Percentiles rank a stretch among this genome's conserved stretches.
These are phyloP conservation scores for Hypoxylon subgilvum DNA, from an alignment of 495 filamentous ascomycete genomes.

Conservation along the genomic window DNA sequence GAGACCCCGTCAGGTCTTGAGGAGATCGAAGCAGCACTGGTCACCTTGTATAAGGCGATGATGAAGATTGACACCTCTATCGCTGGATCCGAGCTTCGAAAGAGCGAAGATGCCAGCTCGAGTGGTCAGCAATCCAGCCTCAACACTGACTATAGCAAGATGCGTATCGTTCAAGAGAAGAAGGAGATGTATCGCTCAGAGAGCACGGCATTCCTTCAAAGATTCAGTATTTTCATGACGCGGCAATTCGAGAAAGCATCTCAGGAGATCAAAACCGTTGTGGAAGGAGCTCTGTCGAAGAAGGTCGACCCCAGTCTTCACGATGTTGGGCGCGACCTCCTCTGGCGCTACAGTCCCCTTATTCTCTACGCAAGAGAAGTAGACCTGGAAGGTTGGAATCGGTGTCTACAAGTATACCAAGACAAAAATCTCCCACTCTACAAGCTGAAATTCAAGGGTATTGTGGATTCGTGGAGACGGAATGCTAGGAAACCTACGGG, in stretches of 20 bases:
- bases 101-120: constrained; percentile 51
- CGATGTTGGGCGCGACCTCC: constrained; percentile 56
- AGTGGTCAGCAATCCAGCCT: constrained; percentile 62
- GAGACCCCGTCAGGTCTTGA: constrained; percentile 72
- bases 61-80: constrained; percentile 86
- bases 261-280: constrained; percentile 64
- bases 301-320: constrained; percentile 61
- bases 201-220: constrained; percentile 71
- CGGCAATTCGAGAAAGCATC: constrained; percentile 78
- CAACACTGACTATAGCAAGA: constrained; percentile 82
- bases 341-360: constrained; percentile 86
- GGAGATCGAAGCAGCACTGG: constrained; percentile 74
- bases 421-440: constrained; percentile 75
- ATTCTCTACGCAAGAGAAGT: constrained; percentile 86
- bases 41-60: constrained; percentile 93
- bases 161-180: constrained; percentile 92
- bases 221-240: constrained; percentile 80
- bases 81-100: constrained; percentile 59
- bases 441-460: constrained; percentile 80
- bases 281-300: constrained; percentile 59
- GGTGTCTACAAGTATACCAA: constrained; percentile 78
- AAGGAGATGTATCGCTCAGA: constrained; percentile 83
- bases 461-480: constrained; percentile 80
- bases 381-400: constrained; percentile 78
- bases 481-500: constrained; percentile 75